Conservation (phyloP, 73 alveolate genomes). For the Symbiodinium pilosum region DNA sequence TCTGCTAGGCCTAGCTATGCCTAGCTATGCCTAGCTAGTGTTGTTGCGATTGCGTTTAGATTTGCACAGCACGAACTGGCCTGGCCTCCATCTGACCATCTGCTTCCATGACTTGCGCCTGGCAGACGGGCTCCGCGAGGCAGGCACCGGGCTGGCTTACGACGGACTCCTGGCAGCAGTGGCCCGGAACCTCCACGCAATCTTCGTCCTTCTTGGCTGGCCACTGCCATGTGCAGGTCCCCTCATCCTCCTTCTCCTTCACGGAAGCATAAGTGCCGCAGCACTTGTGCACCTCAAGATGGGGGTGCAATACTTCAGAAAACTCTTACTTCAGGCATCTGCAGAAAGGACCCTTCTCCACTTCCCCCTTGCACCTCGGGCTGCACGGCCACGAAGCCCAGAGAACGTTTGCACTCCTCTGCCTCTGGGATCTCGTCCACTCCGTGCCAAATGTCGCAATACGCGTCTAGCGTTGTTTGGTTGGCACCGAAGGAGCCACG, state of each 20-base stretch:
- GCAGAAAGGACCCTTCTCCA: too few relatives aligned
- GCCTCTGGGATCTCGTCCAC: slow-evolving; percentile 28
- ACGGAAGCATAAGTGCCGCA: background rate
- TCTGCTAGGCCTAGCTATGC: too few relatives aligned
- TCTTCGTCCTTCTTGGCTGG: background rate
- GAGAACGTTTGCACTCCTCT: slow-evolving; percentile 31
- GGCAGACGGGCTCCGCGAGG: background rate
- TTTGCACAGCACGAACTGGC: background rate
- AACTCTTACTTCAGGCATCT: too few relatives aligned
- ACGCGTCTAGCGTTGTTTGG: background rate
- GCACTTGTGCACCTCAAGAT: slow-evolving; percentile 29
- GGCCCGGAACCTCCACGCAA: background rate
- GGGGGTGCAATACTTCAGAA: too few relatives aligned
- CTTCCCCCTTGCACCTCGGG: too few relatives aligned
- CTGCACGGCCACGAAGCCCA: slow-evolving; percentile 25
- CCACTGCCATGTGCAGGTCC: slow-evolving; percentile 11
- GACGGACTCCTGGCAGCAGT: slow-evolving; percentile 9
- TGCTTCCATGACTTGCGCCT: background rate
- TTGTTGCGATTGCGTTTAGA: too few relatives aligned
- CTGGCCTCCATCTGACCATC: background rate
- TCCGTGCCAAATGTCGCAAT: slow-evolving; percentile 2
- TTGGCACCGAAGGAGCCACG: slow-evolving; percentile 32
- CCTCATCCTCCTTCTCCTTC: background rate
- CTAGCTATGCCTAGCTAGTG: too few relatives aligned
- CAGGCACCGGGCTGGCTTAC: background rate